Conservation (phyloP, 768 basidiomycete genomes). For the Vararia minispora region DNA sequence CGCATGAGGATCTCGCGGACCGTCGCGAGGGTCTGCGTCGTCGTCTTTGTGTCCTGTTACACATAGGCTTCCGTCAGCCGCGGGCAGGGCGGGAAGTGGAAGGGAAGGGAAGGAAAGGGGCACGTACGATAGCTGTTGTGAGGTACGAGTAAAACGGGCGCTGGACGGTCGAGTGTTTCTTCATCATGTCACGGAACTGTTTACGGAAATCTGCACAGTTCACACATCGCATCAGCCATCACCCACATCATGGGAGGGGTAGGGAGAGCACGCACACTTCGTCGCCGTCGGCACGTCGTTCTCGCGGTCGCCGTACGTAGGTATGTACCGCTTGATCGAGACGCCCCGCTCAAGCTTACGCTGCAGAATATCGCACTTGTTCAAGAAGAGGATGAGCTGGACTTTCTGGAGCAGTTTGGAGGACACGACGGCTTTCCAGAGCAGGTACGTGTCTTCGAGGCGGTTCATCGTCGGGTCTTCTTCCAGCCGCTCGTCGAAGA, state of each 20-base stretch:
- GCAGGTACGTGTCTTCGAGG: conserved; percentile 23
- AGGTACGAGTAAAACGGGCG: conserved; percentile 6
- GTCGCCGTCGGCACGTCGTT: conserved; percentile 56
- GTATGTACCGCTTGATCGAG: conserved; percentile 45
- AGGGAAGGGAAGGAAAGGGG: neutral
- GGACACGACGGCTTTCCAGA: conserved; percentile 24
- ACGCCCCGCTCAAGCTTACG: conserved; percentile 53
- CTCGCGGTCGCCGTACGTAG: conserved; percentile 55
- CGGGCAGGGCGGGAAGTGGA: too few relatives aligned
- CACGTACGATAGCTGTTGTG: conserved; percentile 11
- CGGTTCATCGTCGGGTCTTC: conserved; percentile 64
- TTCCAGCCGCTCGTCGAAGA: conserved; percentile 70
- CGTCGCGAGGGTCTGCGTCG: too few relatives aligned
- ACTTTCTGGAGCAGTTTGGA: conserved; percentile 40
- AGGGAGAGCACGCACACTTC: conserved; percentile 39
- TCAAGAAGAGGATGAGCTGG: conserved; percentile 28
- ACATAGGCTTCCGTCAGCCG: too few relatives aligned
- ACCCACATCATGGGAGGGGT: conserved; percentile 7
- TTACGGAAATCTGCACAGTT: conserved; percentile 5
- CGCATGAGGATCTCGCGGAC: too few relatives aligned
- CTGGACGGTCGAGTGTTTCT: conserved; percentile 9
- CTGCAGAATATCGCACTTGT: conserved; percentile 54
- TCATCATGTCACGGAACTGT: conserved; percentile 6
- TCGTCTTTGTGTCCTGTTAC: too few relatives aligned
- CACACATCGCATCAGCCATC: neutral